Evolutionary conservation across 495 filamentous ascomycete genomes (phyloP).

Genomic region (Zalerion maritima): DNA sequence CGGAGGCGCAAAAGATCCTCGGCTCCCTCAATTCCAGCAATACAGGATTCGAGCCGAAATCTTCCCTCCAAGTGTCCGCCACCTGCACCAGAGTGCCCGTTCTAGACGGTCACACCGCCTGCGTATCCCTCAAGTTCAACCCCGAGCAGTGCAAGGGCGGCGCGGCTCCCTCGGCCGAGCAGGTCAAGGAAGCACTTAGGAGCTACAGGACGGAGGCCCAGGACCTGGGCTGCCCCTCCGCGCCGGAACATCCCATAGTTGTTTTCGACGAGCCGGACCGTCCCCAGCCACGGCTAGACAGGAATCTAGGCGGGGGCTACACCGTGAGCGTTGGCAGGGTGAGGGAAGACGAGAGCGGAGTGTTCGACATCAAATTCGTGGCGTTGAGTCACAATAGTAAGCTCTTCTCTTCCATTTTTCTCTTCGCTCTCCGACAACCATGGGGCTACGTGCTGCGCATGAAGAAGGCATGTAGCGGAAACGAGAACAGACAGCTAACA

Average conservation of each 20-base stretch:
- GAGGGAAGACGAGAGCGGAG: slow-evolving; percentile 55
- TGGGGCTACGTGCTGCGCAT: slow-evolving; percentile 7
- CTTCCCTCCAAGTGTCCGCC: slow-evolving; percentile 51
- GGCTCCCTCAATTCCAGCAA: slow-evolving; percentile 48
- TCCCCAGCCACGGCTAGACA: slow-evolving; percentile 73
- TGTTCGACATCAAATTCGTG: slow-evolving; percentile 74
- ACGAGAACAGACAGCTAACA: slow-evolving; percentile 7
- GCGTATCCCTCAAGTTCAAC: slow-evolving; percentile 62
- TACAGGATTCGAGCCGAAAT: slow-evolving; percentile 51
- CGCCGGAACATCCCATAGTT: slow-evolving; percentile 54
- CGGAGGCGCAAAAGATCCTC: slow-evolving; percentile 75
- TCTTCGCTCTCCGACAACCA: background rate
- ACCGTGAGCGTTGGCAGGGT: slow-evolving; percentile 71
- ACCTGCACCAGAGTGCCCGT: slow-evolving; percentile 75
- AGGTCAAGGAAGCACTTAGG: slow-evolving; percentile 53
- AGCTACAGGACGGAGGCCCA: slow-evolving; percentile 64
- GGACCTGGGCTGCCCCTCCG: slow-evolving; percentile 59
- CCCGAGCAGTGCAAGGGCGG: slow-evolving; percentile 25
- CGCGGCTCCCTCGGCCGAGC: slow-evolving; percentile 38
- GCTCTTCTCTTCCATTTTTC: slow-evolving; percentile 12
- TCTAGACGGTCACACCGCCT: slow-evolving; percentile 73
- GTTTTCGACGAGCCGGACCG: slow-evolving; percentile 70
- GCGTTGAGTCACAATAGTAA: slow-evolving; percentile 73
- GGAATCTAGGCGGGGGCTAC: slow-evolving; percentile 60
- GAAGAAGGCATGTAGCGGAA: no score